Conservation (phyloP, 1,139 yeast genomes). For the Nakaseomyces kungkrabaensis region DNA sequence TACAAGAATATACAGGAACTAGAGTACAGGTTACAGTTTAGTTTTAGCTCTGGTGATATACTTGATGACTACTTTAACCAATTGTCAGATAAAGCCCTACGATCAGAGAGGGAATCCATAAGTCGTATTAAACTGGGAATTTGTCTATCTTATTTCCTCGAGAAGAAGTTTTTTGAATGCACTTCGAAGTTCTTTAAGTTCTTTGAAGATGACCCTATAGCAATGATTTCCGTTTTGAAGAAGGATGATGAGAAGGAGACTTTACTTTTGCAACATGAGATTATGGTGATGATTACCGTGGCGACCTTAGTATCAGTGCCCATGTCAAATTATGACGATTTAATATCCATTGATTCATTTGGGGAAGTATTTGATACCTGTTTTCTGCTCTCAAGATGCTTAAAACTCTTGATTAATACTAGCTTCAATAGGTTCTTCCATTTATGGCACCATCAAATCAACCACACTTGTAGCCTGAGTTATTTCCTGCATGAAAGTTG, state of each 20-base stretch:
- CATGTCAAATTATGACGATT: conserved; percentile 21
- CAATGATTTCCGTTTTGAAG: conserved; percentile 2
- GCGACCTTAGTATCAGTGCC: conserved; percentile 22
- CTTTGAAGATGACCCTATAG: not conserved
- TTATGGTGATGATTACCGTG: conserved; percentile 17
- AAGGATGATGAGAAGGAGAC: conserved; percentile 3
- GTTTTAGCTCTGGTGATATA: conserved; percentile 3
- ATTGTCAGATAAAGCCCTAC: not conserved
- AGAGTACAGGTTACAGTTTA: conserved; percentile 13
- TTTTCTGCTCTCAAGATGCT: conserved; percentile 11
- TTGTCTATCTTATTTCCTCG: conserved; percentile 15
- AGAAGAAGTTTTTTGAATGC: conserved; percentile 21
- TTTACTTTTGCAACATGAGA: conserved; percentile 9
- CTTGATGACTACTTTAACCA: not conserved
- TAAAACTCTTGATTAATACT: conserved; percentile 18
- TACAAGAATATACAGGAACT: conserved; percentile 19
- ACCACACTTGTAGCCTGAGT: conserved; percentile 11
- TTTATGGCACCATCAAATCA: conserved; percentile 17
- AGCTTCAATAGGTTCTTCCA: conserved; percentile 19
- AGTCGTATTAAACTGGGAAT: conserved; percentile 14
- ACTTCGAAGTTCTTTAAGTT: conserved; percentile 15
- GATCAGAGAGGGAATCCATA: conserved; percentile 6
- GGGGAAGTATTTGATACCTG: conserved; percentile 9
- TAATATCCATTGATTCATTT: conserved; percentile 15
- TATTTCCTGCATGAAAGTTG: conserved; percentile 16